Evolutionary conservation across 192 early-diverging fungal genomes (phyloP), one percentile per base, ranked within the genome.

Genomic region (Diversispora epigaea): DNA sequence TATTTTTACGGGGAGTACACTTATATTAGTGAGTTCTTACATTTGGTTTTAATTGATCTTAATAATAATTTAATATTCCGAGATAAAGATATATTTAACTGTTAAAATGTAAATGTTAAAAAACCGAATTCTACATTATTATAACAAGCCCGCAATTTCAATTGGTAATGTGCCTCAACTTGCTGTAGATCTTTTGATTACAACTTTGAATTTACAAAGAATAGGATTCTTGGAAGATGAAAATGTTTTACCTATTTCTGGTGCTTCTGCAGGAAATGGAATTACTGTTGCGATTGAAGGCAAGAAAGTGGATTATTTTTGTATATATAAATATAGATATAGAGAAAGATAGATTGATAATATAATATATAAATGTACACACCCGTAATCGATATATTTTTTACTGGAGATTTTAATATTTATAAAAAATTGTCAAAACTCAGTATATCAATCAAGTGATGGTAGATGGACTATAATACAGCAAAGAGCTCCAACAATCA

Each of bases 121-220:
- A 32, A 32, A 32, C 0, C 2, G 25, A 32, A 32, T 32, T 32
- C 25, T 32, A 32, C 25, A 32, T 32, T 32, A 32, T 32, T 32
- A 32, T 32, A 32, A 32, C 25, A 66, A 86, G 77, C 92, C 92
- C 9, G 80, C 89, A 0, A 90, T 93, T 39, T 92, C 92, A 2
- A 88, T 93, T 47, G 92, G 91, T 22, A 93, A 92, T 69, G 92
- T 92, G n/a, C 91, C 92, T 41, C 92, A 93, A 73, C 78, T 92
- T 14, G 73, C 86, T 0, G 82, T 83, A n/a, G 92, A 93, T 82
- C 79, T 93, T 56, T 70, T 91, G 3, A 84, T 91, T 60, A 86
- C 86, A 60, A 91, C 91, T 3, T 78, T 93, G 6, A 67, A 80
- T 40, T 77, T 90, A 5, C 73, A 83, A 46, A 83, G 89, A 4